Base-by-base conservation (phyloP, 2,329 filamentous ascomycete genomes). In the Colletotrichum tamarilloi region DNA sequence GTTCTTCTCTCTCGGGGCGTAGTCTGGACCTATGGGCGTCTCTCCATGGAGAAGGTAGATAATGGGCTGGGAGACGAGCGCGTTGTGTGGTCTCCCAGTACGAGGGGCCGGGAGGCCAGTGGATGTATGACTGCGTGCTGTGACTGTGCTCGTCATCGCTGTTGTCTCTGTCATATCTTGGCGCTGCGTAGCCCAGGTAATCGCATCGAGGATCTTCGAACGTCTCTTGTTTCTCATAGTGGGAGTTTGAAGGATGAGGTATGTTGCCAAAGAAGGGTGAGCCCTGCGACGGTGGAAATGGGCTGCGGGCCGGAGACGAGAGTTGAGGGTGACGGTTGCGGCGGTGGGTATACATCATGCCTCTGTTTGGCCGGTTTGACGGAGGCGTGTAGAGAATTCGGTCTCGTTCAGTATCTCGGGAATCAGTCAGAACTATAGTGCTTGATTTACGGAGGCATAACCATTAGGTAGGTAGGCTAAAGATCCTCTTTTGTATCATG, bases 281-380 rank as follows among this genome's bases (percentile, higher is more conserved):
- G 5, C 5, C 8, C 4, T n/a, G 42, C 19, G 22, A 24, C 3
- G 58, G 32, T 9, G 24, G 32, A 16, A 55, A 46, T 14, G 32
- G 32, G 24, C 5, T 38, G 3, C 24, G 16, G 1, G 12, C 12
- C 2, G 70, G 46, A 19, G 67, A 60, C 24, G 35, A 64, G 16
- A 70, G 67, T 16, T 56, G 66, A 11, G 26, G 55, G 22, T 70
- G 70, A 28, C 70, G 67, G 56, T 70, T 70, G 26, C 70, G 67
- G n/a, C 60, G 66, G 35, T 70, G 70, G 16, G 38, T 14, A 26
- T 56, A 30, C 66, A 60, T 66, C 12, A 5, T 24, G 5, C 26
- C 12, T 28, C 26, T n/a, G 7, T 24, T 9, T 53, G 26, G 14
- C 28, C 52, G n/a, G 5, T 49, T 49, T 11, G 19, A 49, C 22